These are phyloP conservation scores for Thymus quinquecostatus DNA, from an alignment of 257 asterid genomes.

Conservation along the genomic window DNA sequence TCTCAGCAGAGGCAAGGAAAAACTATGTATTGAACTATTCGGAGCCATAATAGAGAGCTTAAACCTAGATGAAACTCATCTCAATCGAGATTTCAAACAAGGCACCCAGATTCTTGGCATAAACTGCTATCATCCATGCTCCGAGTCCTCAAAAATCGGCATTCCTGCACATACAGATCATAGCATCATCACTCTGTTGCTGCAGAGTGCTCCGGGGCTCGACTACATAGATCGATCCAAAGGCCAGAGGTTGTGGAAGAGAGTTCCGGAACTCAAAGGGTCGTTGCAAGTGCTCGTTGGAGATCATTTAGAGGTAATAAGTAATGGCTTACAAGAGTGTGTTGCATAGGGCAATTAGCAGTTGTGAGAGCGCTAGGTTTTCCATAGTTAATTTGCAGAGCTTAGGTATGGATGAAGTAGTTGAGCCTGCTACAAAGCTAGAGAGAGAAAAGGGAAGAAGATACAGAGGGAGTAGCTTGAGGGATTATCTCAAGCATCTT, in stretches of 20 bases:
- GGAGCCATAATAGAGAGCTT: slow-evolving; percentile 46
- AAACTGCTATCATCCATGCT: slow-evolving; percentile 35
- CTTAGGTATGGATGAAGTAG: slow-evolving; percentile 43
- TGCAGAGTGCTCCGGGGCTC: slow-evolving; percentile 45
- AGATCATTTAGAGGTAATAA: slow-evolving; percentile 45
- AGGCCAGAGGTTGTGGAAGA: slow-evolving; percentile 28
- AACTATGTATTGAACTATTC: slow-evolving; percentile 35
- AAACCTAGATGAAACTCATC: slow-evolving; percentile 19
- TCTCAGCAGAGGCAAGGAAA: slow-evolving; percentile 29
- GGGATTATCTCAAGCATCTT: slow-evolving; percentile 42
- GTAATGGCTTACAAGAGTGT: slow-evolving; percentile 45
- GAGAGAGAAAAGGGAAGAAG: slow-evolving; percentile 24
- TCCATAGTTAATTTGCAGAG: slow-evolving; percentile 42
- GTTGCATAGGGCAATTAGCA: slow-evolving; percentile 36
- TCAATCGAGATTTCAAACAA: slow-evolving; percentile 29
- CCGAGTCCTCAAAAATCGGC: slow-evolving; percentile 21
- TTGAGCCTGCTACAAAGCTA: slow-evolving; percentile 37
- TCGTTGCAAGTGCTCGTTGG: slow-evolving; percentile 42
- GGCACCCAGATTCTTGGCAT: slow-evolving; percentile 42
- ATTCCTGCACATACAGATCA: slow-evolving; percentile 42
- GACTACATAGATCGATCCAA: slow-evolving; percentile 17
- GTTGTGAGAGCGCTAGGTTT: slow-evolving; percentile 30
- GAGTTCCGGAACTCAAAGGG: slow-evolving; percentile 28
- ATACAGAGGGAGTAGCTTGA: slow-evolving; percentile 42
- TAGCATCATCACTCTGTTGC: slow-evolving; percentile 41